These are phyloP conservation scores for Cocos nucifera DNA, from an alignment of 176 grass and related monocot genomes.

Conservation along the genomic window DNA sequence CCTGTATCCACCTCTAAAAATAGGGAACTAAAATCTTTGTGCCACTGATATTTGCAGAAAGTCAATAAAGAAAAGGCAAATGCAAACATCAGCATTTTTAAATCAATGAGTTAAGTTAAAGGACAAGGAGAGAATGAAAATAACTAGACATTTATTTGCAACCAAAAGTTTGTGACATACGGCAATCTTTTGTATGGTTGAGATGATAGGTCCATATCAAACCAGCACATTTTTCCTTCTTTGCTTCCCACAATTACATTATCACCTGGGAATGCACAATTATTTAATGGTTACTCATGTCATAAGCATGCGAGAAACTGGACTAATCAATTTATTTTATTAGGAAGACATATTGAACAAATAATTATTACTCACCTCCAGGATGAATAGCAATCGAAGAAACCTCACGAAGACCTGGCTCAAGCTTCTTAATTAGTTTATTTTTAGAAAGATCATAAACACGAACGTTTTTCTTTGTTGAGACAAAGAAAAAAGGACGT, in stretches of 20 bases:
- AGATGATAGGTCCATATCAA: slow-evolving; percentile 83
- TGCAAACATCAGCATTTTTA: too few species aligned
- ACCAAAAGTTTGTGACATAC: slow-evolving; percentile 34
- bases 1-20: too few species aligned
- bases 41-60: too few species aligned
- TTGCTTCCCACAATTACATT: slow-evolving; percentile 93
- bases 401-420: slow-evolving; percentile 76
- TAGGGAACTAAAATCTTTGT: too few species aligned
- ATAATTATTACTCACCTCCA: slow-evolving; percentile 43
- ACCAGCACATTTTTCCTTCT: slow-evolving; percentile 97
- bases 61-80: too few species aligned
- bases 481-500: slow-evolving; percentile 80
- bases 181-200: slow-evolving; percentile 74
- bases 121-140: background rate
- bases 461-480: slow-evolving; percentile 90
- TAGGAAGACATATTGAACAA: background rate
- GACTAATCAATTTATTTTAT: too few species aligned
- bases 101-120: background rate
- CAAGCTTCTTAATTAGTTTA: slow-evolving; percentile 72
- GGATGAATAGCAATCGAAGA: slow-evolving; percentile 89
- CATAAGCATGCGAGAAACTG: too few species aligned
- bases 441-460: slow-evolving; percentile 87
- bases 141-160: background rate
- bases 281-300: background rate
- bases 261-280: slow-evolving; percentile 52